Evolutionary conservation across 306 rosid species (phyloP).

Genomic region (Geum urbanum): DNA sequence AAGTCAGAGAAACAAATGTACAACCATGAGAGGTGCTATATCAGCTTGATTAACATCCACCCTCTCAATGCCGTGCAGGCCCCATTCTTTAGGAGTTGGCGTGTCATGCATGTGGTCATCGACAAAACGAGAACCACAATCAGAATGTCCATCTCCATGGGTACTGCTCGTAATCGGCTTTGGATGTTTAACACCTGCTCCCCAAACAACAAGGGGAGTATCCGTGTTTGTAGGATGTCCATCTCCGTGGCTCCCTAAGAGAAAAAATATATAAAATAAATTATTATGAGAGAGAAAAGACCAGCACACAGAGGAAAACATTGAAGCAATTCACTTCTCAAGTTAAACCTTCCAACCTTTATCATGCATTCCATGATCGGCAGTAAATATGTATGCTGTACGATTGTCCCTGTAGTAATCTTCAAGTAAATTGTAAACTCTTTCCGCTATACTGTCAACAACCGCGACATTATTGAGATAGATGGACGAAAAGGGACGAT

Average conservation of each 20-base stretch:
- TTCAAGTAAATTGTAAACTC: slow-evolving; percentile 67
- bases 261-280: slow-evolving; percentile 19
- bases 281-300: slow-evolving; percentile 17
- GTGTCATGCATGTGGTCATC: slow-evolving; percentile 78
- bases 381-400: slow-evolving; percentile 75
- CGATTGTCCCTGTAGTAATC: slow-evolving; percentile 71
- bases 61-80: slow-evolving; percentile 72
- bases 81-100: slow-evolving; percentile 82
- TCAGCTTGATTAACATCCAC: slow-evolving; percentile 96
- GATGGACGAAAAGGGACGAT: slow-evolving; percentile 70
- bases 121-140: slow-evolving; percentile 65
- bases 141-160: slow-evolving; percentile 39
- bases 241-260: slow-evolving; percentile 86
- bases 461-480: slow-evolving; percentile 89
- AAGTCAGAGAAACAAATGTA: slow-evolving; percentile 17
- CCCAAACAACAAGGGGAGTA: slow-evolving; percentile 95
- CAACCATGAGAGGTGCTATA: slow-evolving; percentile 88
- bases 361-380: slow-evolving; percentile 95
- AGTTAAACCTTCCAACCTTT: slow-evolving; percentile 53
- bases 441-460: slow-evolving; percentile 80
- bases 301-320: slow-evolving; percentile 10
- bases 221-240: slow-evolving; percentile 94
- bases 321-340: slow-evolving; percentile 18
- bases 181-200: slow-evolving; percentile 82
- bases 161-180: slow-evolving; percentile 61